Percentiles rank a stretch among this genome's conserved stretches.
Evolutionary conservation across 495 filamentous ascomycete genomes (phyloP).

Genomic region (Daldinia caldariorum): DNA sequence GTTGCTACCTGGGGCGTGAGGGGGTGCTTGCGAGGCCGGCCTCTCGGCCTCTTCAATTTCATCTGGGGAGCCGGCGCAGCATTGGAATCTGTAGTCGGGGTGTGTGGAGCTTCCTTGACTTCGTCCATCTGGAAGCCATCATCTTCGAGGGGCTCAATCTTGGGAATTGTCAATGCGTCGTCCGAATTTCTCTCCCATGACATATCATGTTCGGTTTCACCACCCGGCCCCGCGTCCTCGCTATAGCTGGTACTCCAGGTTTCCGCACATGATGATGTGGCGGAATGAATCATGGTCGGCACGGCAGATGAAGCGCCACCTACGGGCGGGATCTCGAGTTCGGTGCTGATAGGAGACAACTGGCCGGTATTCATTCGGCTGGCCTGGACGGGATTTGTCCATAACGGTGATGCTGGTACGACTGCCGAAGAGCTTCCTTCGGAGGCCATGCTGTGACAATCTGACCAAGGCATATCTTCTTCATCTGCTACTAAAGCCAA

Average conservation of each 20-base stretch:
- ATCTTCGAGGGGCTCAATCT: constrained; percentile 60
- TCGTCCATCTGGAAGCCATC: constrained; percentile 60
- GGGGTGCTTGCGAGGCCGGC: constrained; percentile 87
- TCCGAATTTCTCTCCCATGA: constrained; percentile 53
- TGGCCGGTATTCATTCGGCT: constrained; percentile 55
- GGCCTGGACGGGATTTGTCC: constrained; percentile 49
- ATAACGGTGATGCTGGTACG: constrained; percentile 51
- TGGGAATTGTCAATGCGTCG: constrained; percentile 52
- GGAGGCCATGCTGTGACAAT: constrained; percentile 57
- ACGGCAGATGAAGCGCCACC: constrained; percentile 47
- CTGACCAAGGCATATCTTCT: constrained; percentile 55
- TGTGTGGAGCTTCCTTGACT: constrained; percentile 55
- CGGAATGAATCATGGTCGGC: constrained; percentile 48
- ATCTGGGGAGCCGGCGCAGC: constrained; percentile 37
- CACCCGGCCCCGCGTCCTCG: constrained; percentile 37
- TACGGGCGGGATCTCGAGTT: constrained; percentile 51
- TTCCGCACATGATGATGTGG: constrained; percentile 48
- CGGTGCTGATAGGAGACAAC: constrained; percentile 62
- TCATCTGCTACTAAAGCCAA: constrained; percentile 54
- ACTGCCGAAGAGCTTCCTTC: constrained; percentile 52
- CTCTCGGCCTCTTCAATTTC: constrained; percentile 69
- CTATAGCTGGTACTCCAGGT: constrained; percentile 51
- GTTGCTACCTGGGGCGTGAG: constrained; percentile 58
- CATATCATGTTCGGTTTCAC: constrained; percentile 43
- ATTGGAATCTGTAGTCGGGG: constrained; percentile 40